Evolutionary conservation across 169 alveolate species (phyloP).

Genomic region (Babesia gibsoni): DNA sequence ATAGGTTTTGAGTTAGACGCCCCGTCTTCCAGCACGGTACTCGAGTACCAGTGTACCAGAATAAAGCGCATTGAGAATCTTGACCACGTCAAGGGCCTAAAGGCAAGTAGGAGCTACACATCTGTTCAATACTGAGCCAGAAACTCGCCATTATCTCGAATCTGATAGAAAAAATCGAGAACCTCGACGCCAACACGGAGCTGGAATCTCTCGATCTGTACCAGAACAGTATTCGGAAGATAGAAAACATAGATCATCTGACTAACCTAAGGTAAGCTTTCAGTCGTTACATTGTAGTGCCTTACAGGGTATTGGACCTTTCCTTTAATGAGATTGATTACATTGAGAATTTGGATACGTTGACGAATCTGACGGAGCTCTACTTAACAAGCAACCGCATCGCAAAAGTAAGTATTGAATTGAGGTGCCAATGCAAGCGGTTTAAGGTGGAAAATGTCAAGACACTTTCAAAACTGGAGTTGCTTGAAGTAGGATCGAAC

Average conservation of each 20-base stretch:
- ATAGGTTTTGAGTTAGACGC: conserved; percentile 48
- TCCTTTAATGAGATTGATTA: conserved; percentile 73
- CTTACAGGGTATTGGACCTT: conserved; percentile 68
- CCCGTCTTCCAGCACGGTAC: conserved; percentile 3
- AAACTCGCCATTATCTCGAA: conserved; percentile 75
- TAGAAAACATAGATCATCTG: conserved; percentile 75
- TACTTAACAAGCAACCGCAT: conserved; percentile 80
- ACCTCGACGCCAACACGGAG: conserved; percentile 59
- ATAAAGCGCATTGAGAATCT: conserved; percentile 70
- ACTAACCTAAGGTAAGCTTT: conserved; percentile 65
- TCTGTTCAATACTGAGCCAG: conserved; percentile 11
- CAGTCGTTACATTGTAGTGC: background rate
- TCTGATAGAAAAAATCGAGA: conserved; percentile 75
- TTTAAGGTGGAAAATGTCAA: conserved; percentile 66
- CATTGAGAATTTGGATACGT: conserved; percentile 68
- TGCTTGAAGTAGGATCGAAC: conserved; percentile 85
- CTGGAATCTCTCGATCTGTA: conserved; percentile 78
- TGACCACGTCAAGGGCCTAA: conserved; percentile 49
- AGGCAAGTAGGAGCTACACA: conserved; percentile 34
- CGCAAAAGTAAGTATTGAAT: conserved; percentile 56
- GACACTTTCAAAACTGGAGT: conserved; percentile 65
- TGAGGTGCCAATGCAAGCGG: background rate
- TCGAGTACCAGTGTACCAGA: conserved; percentile 59
- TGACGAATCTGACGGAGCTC: conserved; percentile 76
- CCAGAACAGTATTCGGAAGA: conserved; percentile 72